A percentile compares a stretch with the other conserved stretches of the same genome.
Conservation (phyloP, 768 basidiomycete species). For the Boletus tomentosulus region DNA sequence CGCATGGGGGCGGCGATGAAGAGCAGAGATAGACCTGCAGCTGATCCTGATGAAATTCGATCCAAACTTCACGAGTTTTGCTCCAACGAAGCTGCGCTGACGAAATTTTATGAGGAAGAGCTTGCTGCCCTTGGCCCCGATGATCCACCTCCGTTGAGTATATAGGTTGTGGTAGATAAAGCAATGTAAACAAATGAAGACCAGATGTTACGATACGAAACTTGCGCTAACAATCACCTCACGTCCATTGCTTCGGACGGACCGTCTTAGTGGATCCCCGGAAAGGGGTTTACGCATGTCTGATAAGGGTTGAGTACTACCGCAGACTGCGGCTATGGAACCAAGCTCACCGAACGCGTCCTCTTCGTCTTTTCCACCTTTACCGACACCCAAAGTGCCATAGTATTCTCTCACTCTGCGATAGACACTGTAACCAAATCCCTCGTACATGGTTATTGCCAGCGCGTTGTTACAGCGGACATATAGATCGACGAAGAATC, state of each 20-base stretch:
- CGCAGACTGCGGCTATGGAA: not conserved
- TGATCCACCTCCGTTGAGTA: conserved; percentile 42
- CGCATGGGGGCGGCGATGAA: conserved; percentile 53
- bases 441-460: conserved; percentile 90
- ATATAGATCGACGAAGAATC: conserved; percentile 93
- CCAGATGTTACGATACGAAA: conserved; percentile 32
- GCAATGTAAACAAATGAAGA: conserved; percentile 5
- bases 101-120: conserved; percentile 71
- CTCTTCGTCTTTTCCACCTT: conserved; percentile 77
- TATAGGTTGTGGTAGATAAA: conserved; percentile 25
- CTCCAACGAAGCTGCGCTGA: conserved; percentile 48
- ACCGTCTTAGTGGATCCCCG: conserved; percentile 55
- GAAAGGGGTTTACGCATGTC: conserved; percentile 75
- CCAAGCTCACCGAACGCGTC: conserved; percentile 82
- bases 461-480: conserved; percentile 83
- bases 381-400: conserved; percentile 68
- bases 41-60: conserved; percentile 60
- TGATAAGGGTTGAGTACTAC: conserved; percentile 16
- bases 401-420: conserved; percentile 89
- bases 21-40: conserved; percentile 53
- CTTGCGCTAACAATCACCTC: conserved; percentile 58
- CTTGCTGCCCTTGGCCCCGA: conserved; percentile 46
- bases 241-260: conserved; percentile 66
- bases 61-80: conserved; percentile 62
- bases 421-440: conserved; percentile 90